Conservation (phyloP, 2,329 filamentous ascomycete genomes). For the Scytalidium sp. region DNA sequence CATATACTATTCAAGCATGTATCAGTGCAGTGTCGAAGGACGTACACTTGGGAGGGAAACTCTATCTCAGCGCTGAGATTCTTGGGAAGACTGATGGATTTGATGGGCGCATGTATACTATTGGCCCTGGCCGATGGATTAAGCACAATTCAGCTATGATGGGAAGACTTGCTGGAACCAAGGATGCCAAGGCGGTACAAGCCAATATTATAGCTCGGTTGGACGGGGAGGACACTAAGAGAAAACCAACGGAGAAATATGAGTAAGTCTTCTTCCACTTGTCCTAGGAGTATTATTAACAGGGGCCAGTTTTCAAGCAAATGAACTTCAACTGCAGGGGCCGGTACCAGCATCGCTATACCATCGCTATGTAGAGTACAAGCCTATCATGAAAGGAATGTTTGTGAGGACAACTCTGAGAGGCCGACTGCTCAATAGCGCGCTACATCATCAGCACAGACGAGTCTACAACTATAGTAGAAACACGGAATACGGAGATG, state of each 20-base stretch:
- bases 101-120: constrained; percentile 70
- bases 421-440: constrained; percentile 77
- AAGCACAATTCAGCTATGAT: constrained; percentile 89
- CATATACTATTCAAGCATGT: constrained; percentile 71
- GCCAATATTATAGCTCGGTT: no score
- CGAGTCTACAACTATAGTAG: constrained; percentile 87
- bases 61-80: constrained; percentile 74
- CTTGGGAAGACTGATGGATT: constrained; percentile 70
- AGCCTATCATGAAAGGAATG: constrained; percentile 84
- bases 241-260: constrained; percentile 64
- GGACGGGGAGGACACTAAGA: constrained; percentile 36
- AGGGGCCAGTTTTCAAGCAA: constrained; percentile 75
- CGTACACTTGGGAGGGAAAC: constrained; percentile 64
- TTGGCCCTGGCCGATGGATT: constrained; percentile 72
- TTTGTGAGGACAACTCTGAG: constrained; percentile 76
- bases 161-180: constrained; percentile 73
- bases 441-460: constrained; percentile 84
- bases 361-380: constrained; percentile 91
- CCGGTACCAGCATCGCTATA: constrained; percentile 80
- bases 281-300: constrained; percentile 10
- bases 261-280: constrained; percentile 53
- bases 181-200: constrained; percentile 58
- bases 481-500: constrained; percentile 68
- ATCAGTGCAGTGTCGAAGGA: constrained; percentile 59
- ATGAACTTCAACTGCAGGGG: constrained; percentile 82